A percentile compares a stretch with the other conserved stretches of the same genome.
These are phyloP conservation scores for Lachnum nothofagi DNA, from an alignment of 2,329 filamentous ascomycete species.

Conservation along the genomic window DNA sequence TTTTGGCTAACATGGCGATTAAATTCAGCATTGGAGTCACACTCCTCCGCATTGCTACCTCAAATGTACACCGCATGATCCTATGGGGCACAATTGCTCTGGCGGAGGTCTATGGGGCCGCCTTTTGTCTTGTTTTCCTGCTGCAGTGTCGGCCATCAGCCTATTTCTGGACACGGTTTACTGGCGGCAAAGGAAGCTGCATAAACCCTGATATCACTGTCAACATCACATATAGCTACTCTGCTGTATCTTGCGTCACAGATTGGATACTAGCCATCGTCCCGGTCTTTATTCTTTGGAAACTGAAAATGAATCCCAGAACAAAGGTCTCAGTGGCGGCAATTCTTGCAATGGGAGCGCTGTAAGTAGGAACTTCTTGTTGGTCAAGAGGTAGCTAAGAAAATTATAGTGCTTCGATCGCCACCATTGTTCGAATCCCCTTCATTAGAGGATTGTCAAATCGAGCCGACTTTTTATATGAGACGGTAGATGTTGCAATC, in stretches of 20 bases:
- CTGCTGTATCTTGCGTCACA: conserved; percentile 36
- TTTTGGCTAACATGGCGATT: conserved; percentile 36
- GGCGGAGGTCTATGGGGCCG: conserved; percentile 33
- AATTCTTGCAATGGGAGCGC: conserved; percentile 32
- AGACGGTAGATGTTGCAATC: conserved; percentile 38
- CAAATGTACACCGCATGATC: conserved; percentile 30
- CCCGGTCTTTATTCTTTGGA: conserved; percentile 39
- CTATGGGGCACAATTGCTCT: conserved; percentile 33
- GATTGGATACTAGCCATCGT: conserved; percentile 40
- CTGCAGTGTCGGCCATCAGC: conserved; percentile 37
- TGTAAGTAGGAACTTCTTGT: conserved; percentile 29
- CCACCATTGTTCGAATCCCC: conserved; percentile 40
- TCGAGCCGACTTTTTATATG: conserved; percentile 36
- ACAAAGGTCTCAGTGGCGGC: conserved; percentile 35
- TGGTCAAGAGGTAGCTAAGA: background rate
- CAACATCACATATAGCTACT: conserved; percentile 36
- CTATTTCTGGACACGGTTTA: conserved; percentile 38
- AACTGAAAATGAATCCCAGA: conserved; percentile 37
- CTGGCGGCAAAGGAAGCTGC: conserved; percentile 33
- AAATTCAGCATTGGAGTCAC: conserved; percentile 39
- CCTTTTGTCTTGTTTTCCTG: conserved; percentile 36
- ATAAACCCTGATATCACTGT: conserved; percentile 30
- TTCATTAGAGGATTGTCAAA: conserved; percentile 36
- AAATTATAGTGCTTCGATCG: conserved; percentile 36
- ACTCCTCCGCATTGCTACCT: conserved; percentile 36